phyloP scores from a whole-genome alignment of 768 basidiomycete species.

The Russula vinacea region DNA sequence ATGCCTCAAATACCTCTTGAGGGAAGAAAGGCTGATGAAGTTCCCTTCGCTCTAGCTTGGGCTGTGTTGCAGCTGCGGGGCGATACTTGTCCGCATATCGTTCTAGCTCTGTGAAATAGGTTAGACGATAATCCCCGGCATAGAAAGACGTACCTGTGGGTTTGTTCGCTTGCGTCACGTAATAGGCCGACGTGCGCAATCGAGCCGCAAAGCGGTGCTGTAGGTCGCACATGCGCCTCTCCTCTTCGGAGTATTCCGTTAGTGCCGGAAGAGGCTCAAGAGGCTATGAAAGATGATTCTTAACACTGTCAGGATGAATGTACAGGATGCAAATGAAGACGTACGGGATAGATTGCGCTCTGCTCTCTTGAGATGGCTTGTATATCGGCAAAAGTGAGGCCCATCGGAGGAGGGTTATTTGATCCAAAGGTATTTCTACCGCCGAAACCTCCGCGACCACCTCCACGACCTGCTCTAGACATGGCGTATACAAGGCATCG shows the following conservation, averaged over 20 bases:
- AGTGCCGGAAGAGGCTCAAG: conserved; percentile 64
- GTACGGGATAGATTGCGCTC: conserved; percentile 77
- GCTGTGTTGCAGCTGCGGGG: conserved; percentile 55
- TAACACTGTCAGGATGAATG: conserved; percentile 13
- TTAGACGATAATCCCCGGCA: background rate
- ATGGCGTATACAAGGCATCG: conserved; percentile 33
- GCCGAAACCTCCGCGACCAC: conserved; percentile 52
- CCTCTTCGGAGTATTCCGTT: conserved; percentile 60
- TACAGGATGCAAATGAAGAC: conserved; percentile 31
- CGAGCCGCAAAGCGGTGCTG: conserved; percentile 66
- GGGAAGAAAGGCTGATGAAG: conserved; percentile 79
- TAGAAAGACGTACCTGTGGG: conserved; percentile 46
- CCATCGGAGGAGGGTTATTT: conserved; percentile 60
- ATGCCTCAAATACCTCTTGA: conserved; percentile 66
- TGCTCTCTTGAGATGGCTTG: conserved; percentile 73
- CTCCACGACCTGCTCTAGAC: conserved; percentile 52
- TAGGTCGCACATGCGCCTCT: conserved; percentile 60
- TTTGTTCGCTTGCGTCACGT: conserved; percentile 67
- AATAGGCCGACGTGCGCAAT: conserved; percentile 68
- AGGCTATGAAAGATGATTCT: conserved; percentile 44
- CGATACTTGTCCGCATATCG: conserved; percentile 85
- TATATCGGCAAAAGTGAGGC: conserved; percentile 75
- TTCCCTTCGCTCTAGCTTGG: conserved; percentile 65
- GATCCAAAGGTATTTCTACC: conserved; percentile 45
- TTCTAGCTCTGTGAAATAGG: conserved; percentile 53